Evolutionary conservation across 2,329 filamentous ascomycete species (phyloP).

Genomic region (Colletotrichum tofieldiae): DNA sequence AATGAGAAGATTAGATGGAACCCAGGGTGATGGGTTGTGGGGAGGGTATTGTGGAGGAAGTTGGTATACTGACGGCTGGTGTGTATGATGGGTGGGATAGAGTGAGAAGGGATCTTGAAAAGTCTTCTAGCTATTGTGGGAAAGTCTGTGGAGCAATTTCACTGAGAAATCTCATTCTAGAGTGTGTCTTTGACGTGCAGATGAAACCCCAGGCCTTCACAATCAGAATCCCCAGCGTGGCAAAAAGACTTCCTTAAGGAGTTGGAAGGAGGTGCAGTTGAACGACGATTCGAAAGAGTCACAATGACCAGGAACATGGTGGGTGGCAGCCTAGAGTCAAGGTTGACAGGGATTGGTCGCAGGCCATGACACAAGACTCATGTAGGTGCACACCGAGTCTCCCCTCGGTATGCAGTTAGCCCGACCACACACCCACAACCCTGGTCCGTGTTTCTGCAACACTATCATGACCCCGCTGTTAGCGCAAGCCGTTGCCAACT

Average conservation of each 20-base stretch:
- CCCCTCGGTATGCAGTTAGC: slow-evolving; percentile 8
- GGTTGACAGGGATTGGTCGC: background rate
- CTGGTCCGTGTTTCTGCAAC: slow-evolving; percentile 11
- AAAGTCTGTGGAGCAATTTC: slow-evolving; percentile 6
- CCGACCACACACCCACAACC: background rate
- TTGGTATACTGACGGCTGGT: slow-evolving; percentile 24
- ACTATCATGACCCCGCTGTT: slow-evolving; percentile 32
- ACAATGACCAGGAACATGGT: slow-evolving; percentile 11
- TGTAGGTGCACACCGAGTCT: slow-evolving; percentile 17
- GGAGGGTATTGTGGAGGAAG: background rate
- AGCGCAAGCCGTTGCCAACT: slow-evolving; percentile 25
- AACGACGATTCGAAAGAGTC: slow-evolving; percentile 21
- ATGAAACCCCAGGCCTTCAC: slow-evolving; percentile 10
- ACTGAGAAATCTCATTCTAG: slow-evolving; percentile 1
- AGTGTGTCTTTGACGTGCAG: slow-evolving; percentile 1
- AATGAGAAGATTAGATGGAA: background rate
- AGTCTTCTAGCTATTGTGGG: slow-evolving; percentile 21
- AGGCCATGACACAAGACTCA: slow-evolving; percentile 7
- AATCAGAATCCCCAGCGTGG: background rate
- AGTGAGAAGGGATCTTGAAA: slow-evolving; percentile 18
- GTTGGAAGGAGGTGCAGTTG: background rate
- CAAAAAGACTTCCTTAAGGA: background rate
- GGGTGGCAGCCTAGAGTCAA: slow-evolving; percentile 20
- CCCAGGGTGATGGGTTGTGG: background rate
- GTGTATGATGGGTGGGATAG: background rate